Conservation (phyloP, 768 basidiomycete species). For the Pholiota microspora region DNA sequence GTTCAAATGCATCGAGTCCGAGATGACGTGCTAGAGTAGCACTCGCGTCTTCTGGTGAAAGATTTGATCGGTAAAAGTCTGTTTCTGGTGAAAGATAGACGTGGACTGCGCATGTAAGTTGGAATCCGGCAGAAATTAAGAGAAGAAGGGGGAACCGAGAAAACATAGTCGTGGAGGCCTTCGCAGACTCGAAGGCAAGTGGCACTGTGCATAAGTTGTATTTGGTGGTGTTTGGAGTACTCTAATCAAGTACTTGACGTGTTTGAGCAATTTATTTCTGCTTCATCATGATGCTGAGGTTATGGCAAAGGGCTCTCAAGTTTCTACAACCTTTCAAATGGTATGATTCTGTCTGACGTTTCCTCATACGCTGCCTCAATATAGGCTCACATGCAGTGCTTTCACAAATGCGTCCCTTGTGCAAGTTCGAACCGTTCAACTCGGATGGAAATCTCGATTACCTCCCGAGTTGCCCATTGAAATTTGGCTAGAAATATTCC, state of each 20-base stretch:
- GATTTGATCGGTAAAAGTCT: slow-evolving; percentile 31
- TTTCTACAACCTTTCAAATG: slow-evolving; percentile 27
- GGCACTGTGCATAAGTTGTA: background rate
- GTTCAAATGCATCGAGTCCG: slow-evolving; percentile 66
- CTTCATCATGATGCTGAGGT: slow-evolving; percentile 14
- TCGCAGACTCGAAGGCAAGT: too few species aligned
- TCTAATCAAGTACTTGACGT: background rate
- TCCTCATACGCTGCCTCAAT: slow-evolving; percentile 1
- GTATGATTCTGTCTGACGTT: slow-evolving; percentile 19
- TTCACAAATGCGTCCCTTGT: slow-evolving; percentile 19
- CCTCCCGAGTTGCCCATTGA: slow-evolving; percentile 43
- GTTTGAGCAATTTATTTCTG: background rate
- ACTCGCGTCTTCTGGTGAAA: slow-evolving; percentile 55
- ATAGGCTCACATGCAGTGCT: slow-evolving; percentile 21
- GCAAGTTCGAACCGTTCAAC: slow-evolving; percentile 8
- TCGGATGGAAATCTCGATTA: slow-evolving; percentile 14
- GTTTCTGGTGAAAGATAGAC: slow-evolving; percentile 58
- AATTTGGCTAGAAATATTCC: slow-evolving; percentile 56
- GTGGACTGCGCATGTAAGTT: slow-evolving; percentile 47
- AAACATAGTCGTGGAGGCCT: slow-evolving; percentile 29
- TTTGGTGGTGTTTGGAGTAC: slow-evolving; percentile 1
- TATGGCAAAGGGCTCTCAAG: background rate
- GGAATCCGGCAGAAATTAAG: slow-evolving; percentile 30
- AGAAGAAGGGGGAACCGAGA: slow-evolving; percentile 19
- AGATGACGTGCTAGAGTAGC: slow-evolving; percentile 66